Conservation (phyloP, 2,329 filamentous ascomycete genomes). For the Curvularia sp. region DNA sequence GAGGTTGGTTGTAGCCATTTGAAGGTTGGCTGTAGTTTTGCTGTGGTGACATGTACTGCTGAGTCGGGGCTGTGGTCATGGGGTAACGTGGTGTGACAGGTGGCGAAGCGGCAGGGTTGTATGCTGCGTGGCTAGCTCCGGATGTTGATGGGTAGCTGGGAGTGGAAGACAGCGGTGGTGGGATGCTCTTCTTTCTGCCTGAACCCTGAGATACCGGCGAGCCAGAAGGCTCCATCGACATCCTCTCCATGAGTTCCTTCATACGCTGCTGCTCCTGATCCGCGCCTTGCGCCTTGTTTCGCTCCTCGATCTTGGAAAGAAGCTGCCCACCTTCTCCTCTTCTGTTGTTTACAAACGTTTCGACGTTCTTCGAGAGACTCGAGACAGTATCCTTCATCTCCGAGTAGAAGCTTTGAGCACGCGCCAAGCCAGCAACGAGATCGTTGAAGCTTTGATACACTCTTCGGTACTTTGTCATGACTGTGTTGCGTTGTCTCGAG, state of each 20-base stretch:
- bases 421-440: slow-evolving; percentile 81
- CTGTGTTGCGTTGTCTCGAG: slow-evolving; percentile 79
- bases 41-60: slow-evolving; percentile 46
- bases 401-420: slow-evolving; percentile 90
- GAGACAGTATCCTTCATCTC: slow-evolving; percentile 97
- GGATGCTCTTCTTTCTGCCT: slow-evolving; percentile 48
- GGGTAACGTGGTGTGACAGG: slow-evolving; percentile 58
- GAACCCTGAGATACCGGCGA: slow-evolving; percentile 44
- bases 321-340: slow-evolving; percentile 90
- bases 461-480: slow-evolving; percentile 86
- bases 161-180: slow-evolving; percentile 49
- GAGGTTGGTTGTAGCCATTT: slow-evolving; percentile 39
- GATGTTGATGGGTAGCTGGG: slow-evolving; percentile 49
- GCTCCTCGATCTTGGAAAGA: slow-evolving; percentile 84
- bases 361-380: slow-evolving; percentile 92
- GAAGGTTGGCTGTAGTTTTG: slow-evolving; percentile 35
- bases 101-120: slow-evolving; percentile 59
- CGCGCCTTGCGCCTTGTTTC: slow-evolving; percentile 73
- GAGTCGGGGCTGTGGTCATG: slow-evolving; percentile 38
- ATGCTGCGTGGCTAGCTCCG: slow-evolving; percentile 50
- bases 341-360: slow-evolving; percentile 94
- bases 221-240: slow-evolving; percentile 74
- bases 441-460: slow-evolving; percentile 93
- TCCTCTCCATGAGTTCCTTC: slow-evolving; percentile 89
- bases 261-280: slow-evolving; percentile 87